These are phyloP conservation scores for Cladophialophora psammophila DNA, from an alignment of 2,329 filamentous ascomycete species.

Conservation along the genomic window DNA sequence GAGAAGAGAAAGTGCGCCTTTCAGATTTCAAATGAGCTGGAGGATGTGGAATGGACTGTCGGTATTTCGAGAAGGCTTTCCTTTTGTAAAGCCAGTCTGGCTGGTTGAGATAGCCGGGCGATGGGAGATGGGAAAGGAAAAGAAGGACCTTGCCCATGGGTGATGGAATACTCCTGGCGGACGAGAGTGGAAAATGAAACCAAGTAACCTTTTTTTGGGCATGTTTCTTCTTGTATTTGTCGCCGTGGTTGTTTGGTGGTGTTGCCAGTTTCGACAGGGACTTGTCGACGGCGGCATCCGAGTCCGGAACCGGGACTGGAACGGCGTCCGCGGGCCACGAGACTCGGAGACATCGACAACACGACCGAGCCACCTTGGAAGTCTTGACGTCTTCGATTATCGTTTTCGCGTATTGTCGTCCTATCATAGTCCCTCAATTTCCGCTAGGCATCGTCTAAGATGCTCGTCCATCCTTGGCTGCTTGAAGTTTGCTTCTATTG, in stretches of 20 bases:
- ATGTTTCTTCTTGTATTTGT: background rate
- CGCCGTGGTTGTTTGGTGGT: background rate
- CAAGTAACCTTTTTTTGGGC: background rate
- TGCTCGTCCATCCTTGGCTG: background rate
- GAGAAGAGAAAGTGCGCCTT: background rate
- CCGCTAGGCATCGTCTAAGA: background rate
- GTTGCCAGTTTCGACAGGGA: background rate
- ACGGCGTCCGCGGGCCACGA: background rate
- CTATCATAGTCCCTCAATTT: background rate
- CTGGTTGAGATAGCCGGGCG: background rate
- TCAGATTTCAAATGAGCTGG: background rate
- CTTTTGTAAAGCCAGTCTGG: background rate
- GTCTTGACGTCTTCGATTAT: background rate
- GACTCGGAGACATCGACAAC: too few species aligned
- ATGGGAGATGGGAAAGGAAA: background rate
- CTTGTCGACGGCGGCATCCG: background rate
- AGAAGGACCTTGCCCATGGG: background rate
- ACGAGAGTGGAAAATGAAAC: background rate
- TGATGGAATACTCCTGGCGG: background rate
- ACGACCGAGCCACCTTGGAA: too few species aligned
- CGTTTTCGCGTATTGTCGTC: constrained; percentile 1
- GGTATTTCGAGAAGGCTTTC: background rate
- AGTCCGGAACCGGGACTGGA: background rate
- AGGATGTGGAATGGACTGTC: background rate
- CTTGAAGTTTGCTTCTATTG: background rate